A percentile compares a stretch with the other conserved stretches of the same genome.
These are phyloP conservation scores for Gloeophyllum trabeum DNA, from an alignment of 768 basidiomycete genomes.

Conservation along the genomic window DNA sequence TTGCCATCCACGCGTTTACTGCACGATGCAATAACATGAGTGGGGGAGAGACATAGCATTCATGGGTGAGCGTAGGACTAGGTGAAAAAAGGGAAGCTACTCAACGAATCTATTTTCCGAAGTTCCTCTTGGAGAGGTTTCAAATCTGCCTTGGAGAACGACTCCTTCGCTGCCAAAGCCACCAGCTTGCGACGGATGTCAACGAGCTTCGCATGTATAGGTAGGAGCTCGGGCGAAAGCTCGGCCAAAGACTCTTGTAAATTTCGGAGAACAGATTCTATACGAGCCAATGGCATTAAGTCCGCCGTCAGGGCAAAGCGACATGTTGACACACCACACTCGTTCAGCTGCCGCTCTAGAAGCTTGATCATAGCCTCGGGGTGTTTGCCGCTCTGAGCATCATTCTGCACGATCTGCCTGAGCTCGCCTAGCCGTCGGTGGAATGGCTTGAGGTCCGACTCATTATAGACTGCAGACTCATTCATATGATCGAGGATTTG, in stretches of 20 bases:
- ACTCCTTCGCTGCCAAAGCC: conserved; percentile 79
- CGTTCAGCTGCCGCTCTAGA: conserved; percentile 82
- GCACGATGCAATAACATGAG: conserved; percentile 7
- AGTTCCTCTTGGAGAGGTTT: conserved; percentile 89
- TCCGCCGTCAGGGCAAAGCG: neutral
- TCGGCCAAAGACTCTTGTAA: conserved; percentile 82
- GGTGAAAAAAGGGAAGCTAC: conserved; percentile 29
- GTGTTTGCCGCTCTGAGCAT: conserved; percentile 72
- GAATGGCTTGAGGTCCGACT: conserved; percentile 83
- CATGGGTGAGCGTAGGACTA: conserved; percentile 13
- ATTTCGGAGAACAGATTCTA: conserved; percentile 67
- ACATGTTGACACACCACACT: conserved; percentile 57
- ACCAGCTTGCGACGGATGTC: conserved; percentile 83
- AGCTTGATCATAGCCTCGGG: conserved; percentile 82
- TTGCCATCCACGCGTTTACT: conserved; percentile 94
- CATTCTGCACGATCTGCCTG: conserved; percentile 76
- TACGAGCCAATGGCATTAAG: conserved; percentile 2
- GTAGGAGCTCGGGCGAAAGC: conserved; percentile 81
- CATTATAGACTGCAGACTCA: conserved; percentile 91
- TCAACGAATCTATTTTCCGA: conserved; percentile 92
- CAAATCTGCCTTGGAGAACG: conserved; percentile 74
- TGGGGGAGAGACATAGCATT: conserved; percentile 5
- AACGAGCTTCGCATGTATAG: conserved; percentile 84
- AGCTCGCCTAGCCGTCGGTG: conserved; percentile 71
- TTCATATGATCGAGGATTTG: conserved; percentile 94